Conservation (phyloP, 2,329 filamentous ascomycete species). For the Colletotrichum noveboracense region DNA sequence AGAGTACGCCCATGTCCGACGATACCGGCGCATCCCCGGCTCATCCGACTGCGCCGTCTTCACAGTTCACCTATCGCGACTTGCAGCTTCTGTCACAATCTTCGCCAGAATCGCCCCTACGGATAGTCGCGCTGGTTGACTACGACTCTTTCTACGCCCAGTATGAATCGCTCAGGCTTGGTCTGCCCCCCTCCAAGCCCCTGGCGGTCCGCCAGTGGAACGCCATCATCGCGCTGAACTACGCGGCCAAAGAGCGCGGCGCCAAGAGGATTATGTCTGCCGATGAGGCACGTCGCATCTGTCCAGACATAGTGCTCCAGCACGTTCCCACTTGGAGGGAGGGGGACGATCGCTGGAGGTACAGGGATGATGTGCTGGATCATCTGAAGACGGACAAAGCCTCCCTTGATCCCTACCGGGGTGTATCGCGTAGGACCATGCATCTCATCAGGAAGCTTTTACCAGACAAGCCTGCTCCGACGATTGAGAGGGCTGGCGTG, state of each 20-base stretch:
- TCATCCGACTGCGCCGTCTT: not conserved
- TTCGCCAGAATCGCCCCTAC: not conserved
- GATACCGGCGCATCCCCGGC: not conserved
- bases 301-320: accelerated
- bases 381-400: not conserved
- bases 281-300: not conserved
- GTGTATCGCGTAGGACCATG: not conserved
- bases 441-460: not conserved
- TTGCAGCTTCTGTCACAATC: not conserved
- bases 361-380: not conserved
- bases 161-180: conserved; percentile 46
- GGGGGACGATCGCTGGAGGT: not conserved
- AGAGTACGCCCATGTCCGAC: not conserved
- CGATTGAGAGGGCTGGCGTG: not conserved
- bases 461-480: not conserved
- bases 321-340: not conserved
- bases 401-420: not conserved
- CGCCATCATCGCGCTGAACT: conserved; percentile 6
- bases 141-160: not conserved
- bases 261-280: not conserved
- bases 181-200: not conserved
- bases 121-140: not conserved
- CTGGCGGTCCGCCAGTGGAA: conserved; percentile 2
- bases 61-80: not conserved
- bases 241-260: not conserved